These are phyloP conservation scores for Pseudopithomyces maydicus DNA, from an alignment of 2,329 filamentous ascomycete genomes.

Conservation along the genomic window DNA sequence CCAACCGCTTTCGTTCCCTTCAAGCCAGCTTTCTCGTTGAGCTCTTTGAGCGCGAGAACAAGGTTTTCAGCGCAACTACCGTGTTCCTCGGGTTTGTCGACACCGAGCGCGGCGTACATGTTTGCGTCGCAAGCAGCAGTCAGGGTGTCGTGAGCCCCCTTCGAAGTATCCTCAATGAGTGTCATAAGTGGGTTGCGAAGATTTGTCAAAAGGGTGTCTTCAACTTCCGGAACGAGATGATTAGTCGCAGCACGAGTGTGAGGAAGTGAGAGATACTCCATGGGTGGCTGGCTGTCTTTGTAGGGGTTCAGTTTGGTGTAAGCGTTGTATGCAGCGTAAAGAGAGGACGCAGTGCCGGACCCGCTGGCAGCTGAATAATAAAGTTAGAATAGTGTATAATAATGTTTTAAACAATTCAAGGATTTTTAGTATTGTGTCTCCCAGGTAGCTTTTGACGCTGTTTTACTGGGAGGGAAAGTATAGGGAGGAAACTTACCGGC, in stretches of 20 bases:
- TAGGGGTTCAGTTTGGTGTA: conserved; percentile 45
- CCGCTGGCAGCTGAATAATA: conserved; percentile 48
- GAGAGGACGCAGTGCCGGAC: conserved; percentile 52
- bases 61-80: conserved; percentile 56
- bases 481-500: conserved; percentile 37
- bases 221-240: conserved; percentile 48
- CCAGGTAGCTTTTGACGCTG: too few relatives aligned
- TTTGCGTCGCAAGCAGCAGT: conserved; percentile 55
- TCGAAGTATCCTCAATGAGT: conserved; percentile 51
- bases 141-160: conserved; percentile 53
- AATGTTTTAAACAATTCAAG: not conserved
- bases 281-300: conserved; percentile 42
- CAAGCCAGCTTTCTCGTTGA: conserved; percentile 53
- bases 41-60: conserved; percentile 53
- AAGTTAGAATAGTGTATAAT: not conserved
- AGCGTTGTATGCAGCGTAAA: conserved; percentile 56
- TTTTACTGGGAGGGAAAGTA: too few relatives aligned
- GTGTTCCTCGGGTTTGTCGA: conserved; percentile 52
- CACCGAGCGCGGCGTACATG: conserved; percentile 48
- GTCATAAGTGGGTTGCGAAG: conserved; percentile 54
- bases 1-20: conserved; percentile 54
- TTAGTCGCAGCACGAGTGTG: conserved; percentile 50
- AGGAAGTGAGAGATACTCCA: conserved; percentile 55
- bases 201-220: conserved; percentile 52
- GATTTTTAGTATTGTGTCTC: not conserved